Conservation (phyloP, 1,284 basidiomycete genomes). For the Tilletia indica region DNA sequence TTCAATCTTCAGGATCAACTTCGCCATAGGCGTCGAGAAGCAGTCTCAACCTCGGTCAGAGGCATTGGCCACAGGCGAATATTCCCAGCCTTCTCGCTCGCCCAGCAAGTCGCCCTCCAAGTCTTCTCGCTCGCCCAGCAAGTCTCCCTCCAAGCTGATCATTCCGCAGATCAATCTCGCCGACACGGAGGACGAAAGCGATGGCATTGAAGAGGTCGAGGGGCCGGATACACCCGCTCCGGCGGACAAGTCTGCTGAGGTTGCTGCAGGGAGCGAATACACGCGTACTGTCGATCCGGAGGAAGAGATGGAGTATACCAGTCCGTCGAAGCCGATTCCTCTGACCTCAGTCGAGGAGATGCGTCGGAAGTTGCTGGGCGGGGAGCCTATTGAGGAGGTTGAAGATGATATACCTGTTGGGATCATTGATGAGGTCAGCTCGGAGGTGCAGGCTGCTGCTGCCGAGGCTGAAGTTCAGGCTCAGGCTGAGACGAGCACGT, state of each 20-base stretch:
- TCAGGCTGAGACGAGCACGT: background rate
- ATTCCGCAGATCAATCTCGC: no score
- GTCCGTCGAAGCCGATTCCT: background rate
- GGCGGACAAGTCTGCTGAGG: no score
- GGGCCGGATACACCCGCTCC: no score
- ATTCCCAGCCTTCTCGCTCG: no score
- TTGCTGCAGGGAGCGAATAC: no score
- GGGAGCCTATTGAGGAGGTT: background rate
- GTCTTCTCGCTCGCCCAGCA: no score
- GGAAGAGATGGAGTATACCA: constrained; percentile 3
- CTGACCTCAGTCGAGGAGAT: background rate
- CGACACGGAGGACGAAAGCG: no score
- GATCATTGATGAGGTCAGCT: background rate
- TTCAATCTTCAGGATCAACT: constrained; percentile 6
- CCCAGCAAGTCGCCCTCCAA: no score
- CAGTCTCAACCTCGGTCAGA: background rate
- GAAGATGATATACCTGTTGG: no score
- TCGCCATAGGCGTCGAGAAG: background rate
- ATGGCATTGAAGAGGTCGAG: no score
- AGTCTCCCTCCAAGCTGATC: no score
- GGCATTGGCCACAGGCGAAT: background rate
- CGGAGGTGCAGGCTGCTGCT: background rate
- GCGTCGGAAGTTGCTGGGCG: background rate
- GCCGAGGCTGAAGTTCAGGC: background rate
- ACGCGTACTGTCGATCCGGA: background rate